A percentile compares a stretch with the other conserved stretches of the same genome.
Evolutionary conservation across 306 rosid species (phyloP).

Genomic region (Betula pendula): DNA sequence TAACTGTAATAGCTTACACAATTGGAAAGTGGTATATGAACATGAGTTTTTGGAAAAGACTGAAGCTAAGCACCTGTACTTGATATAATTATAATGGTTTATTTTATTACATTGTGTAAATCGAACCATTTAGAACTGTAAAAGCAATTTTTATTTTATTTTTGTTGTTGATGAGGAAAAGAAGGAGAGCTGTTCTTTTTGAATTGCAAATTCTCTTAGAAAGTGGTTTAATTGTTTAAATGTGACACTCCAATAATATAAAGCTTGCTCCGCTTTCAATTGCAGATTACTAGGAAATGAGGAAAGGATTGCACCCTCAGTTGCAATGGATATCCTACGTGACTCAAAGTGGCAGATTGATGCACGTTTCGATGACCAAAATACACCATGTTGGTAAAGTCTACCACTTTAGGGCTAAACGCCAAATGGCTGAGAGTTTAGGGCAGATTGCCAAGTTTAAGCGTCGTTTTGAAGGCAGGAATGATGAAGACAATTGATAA

Average conservation of each 20-base stretch:
- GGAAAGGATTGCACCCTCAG: slow-evolving; percentile 93
- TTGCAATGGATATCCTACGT: slow-evolving; percentile 94
- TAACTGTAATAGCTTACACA: not conserved
- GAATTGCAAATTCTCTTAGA: not conserved
- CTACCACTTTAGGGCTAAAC: slow-evolving; percentile 84
- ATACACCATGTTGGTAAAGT: slow-evolving; percentile 84
- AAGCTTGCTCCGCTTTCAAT: not conserved
- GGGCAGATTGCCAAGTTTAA: slow-evolving; percentile 89
- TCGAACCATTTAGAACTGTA: not conserved
- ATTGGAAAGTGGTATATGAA: not conserved
- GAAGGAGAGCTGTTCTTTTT: not conserved
- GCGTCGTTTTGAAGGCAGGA: slow-evolving; percentile 63
- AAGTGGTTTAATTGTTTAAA: not conserved
- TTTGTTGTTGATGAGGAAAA: not conserved
- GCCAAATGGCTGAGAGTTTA: slow-evolving; percentile 80
- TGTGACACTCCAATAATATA: not conserved
- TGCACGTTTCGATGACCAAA: slow-evolving; percentile 87
- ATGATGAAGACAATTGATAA: slow-evolving; percentile 31
- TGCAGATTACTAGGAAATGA: slow-evolving; percentile 50
- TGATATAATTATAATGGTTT: not conserved
- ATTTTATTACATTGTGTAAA: not conserved
- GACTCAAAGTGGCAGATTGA: slow-evolving; percentile 87
- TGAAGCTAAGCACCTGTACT: not conserved
- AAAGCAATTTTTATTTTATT: not conserved
- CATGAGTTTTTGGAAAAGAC: not conserved